Evolutionary conservation across 495 filamentous ascomycete species (phyloP), one percentile per base, ranked within the genome.

Genomic region (Corynascus novoguineensis): DNA sequence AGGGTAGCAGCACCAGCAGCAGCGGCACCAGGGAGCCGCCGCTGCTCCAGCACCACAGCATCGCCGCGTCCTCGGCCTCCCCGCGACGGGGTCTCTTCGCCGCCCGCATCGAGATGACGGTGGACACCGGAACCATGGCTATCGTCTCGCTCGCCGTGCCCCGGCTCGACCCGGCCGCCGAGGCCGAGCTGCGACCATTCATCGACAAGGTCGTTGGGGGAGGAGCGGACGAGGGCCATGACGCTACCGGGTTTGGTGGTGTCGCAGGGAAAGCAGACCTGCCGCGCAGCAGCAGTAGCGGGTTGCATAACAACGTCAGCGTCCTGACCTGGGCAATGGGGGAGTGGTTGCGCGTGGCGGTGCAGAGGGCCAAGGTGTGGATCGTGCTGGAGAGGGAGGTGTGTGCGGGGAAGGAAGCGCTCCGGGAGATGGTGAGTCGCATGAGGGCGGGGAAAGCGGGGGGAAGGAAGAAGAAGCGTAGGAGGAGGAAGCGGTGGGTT

Each of bases 271-370:
- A n/a, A n/a, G n/a, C n/a, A n/a, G n/a, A n/a, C n/a, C n/a, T n/a
- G n/a, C n/a, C n/a, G n/a, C n/a, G 19, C 14, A n/a, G 29, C 27
- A 15, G 27, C 11, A 52, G 45, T n/a, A 71, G 66, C 35, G 72
- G 65, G 28, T 38, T 75, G 53, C 63, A 58, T 7, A 70, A 72
- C 42, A 79, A 82, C 59, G 57, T 81, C 12, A 64, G 66, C 27
- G 68, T 78, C 24, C 57, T 80, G 19, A 63, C 63, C 15, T 81
- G 77, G 76, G 78, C 73, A 1, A 81, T 81, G 80, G 70, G 70
- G 25, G 73, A 79, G 58, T 82, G 80, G 80, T 46, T 73, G 40
- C 73, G 78, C 8, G 64, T 75, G 0, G 74, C 77, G 19, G 65
- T 66, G 25, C 64, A 68, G 44, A 53, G 80, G 31, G 80, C 78